Evolutionary conservation across 306 rosid genomes (phyloP).

Genomic region (Medicago ruthenica): DNA sequence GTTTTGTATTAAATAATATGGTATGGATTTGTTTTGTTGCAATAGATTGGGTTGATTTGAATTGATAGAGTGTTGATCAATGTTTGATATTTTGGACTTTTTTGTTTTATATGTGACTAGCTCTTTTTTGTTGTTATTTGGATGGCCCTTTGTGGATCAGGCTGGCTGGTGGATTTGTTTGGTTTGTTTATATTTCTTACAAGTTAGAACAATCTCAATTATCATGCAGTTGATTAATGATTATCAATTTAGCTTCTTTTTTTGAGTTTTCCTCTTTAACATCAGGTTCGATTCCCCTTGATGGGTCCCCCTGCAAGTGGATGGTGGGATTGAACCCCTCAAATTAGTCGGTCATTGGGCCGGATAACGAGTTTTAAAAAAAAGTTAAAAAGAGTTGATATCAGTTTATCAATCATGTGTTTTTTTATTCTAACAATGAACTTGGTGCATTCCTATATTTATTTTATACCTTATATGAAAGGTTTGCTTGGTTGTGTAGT

Average conservation of each 20-base stretch:
- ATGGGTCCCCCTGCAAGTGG: background rate
- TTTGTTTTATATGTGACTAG: constrained; percentile 10
- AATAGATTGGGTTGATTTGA: background rate
- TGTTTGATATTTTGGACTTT: constrained; percentile 39
- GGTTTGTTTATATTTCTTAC: constrained; percentile 13
- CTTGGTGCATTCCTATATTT: constrained; percentile 12
- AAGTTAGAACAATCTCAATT: constrained; percentile 31
- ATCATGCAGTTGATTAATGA: constrained; percentile 11
- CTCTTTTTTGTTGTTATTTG: constrained; percentile 39
- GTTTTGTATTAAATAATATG: background rate
- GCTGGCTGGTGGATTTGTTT: constrained; percentile 30
- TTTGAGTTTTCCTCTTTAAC: background rate
- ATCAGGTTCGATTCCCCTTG: background rate
- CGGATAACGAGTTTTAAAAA: no score
- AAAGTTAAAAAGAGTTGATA: background rate
- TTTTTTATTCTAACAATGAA: background rate
- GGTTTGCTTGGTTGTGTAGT: constrained; percentile 22
- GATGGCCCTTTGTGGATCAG: constrained; percentile 35
- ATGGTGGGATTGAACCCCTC: no score
- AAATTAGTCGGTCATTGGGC: no score
- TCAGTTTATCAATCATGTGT: constrained; percentile 4
- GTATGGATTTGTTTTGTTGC: constrained; percentile 15
- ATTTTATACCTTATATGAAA: background rate
- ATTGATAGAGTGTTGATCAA: constrained; percentile 37
- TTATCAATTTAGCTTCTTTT: background rate